Percentiles rank a stretch among this genome's conserved stretches.
These are phyloP conservation scores for Phytophthora idaei DNA, from an alignment of 352 stramenopile species.

Conservation along the genomic window DNA sequence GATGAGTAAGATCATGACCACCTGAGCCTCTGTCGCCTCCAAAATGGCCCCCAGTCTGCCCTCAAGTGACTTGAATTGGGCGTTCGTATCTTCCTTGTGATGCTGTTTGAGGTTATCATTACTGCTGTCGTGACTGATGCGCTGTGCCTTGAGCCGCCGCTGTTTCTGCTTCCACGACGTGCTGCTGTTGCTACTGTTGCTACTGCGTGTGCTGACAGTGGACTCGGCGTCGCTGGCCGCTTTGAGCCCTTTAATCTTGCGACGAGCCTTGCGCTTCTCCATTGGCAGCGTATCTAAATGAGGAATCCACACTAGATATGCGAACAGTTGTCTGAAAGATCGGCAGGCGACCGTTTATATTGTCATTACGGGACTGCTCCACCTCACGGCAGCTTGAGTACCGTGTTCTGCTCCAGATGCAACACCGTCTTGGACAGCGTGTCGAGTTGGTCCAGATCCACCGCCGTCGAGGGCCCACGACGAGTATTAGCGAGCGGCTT, in stretches of 20 bases:
- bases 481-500: slow-evolving; percentile 42
- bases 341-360: slow-evolving; percentile 28
- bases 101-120: background rate
- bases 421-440: slow-evolving; percentile 70
- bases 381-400: slow-evolving; percentile 59
- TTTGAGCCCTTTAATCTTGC: slow-evolving; percentile 24
- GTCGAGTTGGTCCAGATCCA: slow-evolving; percentile 67
- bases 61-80: slow-evolving; percentile 15
- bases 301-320: background rate
- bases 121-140: background rate
- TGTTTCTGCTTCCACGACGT: slow-evolving; percentile 28
- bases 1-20: slow-evolving; percentile 57
- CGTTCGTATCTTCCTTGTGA: background rate
- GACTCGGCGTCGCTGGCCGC: slow-evolving; percentile 31
- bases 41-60: slow-evolving; percentile 40
- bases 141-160: slow-evolving; percentile 18
- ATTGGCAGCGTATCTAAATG: slow-evolving; percentile 19
- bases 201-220: slow-evolving; percentile 35
- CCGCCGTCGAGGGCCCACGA: slow-evolving; percentile 17
- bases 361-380: slow-evolving; percentile 4
- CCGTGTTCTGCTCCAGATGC: slow-evolving; percentile 74
- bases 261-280: slow-evolving; percentile 32
- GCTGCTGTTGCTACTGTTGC: slow-evolving; percentile 27
- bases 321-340: slow-evolving; percentile 36
- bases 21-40: slow-evolving; percentile 61